Percentiles rank a stretch among this genome's conserved stretches.
Conservation (phyloP, 768 basidiomycete species). For the Pleurotus tuoliensis region DNA sequence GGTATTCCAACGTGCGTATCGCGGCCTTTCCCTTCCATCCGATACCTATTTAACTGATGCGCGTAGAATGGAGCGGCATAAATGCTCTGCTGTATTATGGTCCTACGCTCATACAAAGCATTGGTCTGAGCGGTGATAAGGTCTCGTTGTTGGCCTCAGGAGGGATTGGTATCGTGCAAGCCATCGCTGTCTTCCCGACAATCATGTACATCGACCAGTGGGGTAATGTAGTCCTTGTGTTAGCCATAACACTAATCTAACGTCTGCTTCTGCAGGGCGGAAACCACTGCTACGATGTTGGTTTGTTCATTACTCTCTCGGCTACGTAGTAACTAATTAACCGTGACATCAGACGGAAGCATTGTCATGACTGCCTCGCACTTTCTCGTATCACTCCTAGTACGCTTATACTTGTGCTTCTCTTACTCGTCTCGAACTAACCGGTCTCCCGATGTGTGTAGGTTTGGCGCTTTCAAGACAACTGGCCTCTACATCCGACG, state of each 20-base stretch:
- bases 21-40: not conserved
- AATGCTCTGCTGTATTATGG: slow-evolving; percentile 84
- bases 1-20: slow-evolving; percentile 74
- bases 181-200: slow-evolving; percentile 70
- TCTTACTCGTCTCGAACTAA: not conserved
- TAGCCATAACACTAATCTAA: not conserved
- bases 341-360: slow-evolving; percentile 44
- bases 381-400: slow-evolving; percentile 59
- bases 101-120: slow-evolving; percentile 60
- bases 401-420: slow-evolving; percentile 32
- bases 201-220: slow-evolving; percentile 66
- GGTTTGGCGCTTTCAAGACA: slow-evolving; percentile 44
- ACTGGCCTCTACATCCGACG: slow-evolving; percentile 54
- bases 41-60: not conserved
- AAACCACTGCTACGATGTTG: slow-evolving; percentile 57
- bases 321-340: not conserved
- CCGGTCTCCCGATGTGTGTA: slow-evolving; percentile 16
- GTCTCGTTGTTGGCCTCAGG: slow-evolving; percentile 68
- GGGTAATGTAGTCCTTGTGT: slow-evolving; percentile 30
- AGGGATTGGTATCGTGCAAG: slow-evolving; percentile 76
- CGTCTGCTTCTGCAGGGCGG: slow-evolving; percentile 38
- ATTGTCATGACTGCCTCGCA: slow-evolving; percentile 63
- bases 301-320: not conserved
- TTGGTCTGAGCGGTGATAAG: slow-evolving; percentile 60
- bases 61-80: slow-evolving; percentile 80